Evolutionary conservation across 1,284 basidiomycete genomes (phyloP), one percentile per base, ranked within the genome.

Genomic region (Cryptococcus amylolentus): DNA sequence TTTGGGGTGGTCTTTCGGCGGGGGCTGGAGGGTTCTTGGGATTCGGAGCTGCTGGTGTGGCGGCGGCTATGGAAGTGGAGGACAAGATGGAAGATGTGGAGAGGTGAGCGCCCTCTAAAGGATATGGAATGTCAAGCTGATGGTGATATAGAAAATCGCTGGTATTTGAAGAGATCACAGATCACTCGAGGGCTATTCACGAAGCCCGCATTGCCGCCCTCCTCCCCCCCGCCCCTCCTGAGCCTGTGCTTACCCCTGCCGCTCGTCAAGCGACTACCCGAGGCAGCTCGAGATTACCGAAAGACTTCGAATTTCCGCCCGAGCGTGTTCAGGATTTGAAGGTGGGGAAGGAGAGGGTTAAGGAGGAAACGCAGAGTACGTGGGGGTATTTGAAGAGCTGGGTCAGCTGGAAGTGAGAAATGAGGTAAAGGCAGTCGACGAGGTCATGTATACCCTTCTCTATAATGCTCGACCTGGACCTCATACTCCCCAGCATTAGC

Each of bases 61-160:
- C 61, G 18, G 61, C 61, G 48, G 52, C 55, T 16, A 62, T 62
- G 61, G 61, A 62, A 47, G 61, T 62, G 12, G 56, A 59, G n/a
- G 56, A 56, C 13, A 59, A 60, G 49, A 57, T 62, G 27, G 43
- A 56, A 23, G 61, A 62, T 62, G 57, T 54, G 13, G 51, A 56
- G 26, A 48, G 61, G 61, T 62, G 49, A 55, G 61, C 52, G 12
- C 35, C 16, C 27, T 4, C 20, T 8, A 43, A 35, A n/a, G 6
- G 38, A 23, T 38, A 31, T 12, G 4, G 16, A 35, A 8, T 4
- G 8, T 23, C 12, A 27, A 23, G 18, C 20, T 27, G 13, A 46
- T 20, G 27, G 26, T 46, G 6, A 46, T 28, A 13, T 41, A 62
- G 61, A 6, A 62, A 62, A 51, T 53, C 54, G 38, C 40, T 18